Evolutionary conservation across 768 basidiomycete species (phyloP).

Genomic region (Steccherinum ochraceum): DNA sequence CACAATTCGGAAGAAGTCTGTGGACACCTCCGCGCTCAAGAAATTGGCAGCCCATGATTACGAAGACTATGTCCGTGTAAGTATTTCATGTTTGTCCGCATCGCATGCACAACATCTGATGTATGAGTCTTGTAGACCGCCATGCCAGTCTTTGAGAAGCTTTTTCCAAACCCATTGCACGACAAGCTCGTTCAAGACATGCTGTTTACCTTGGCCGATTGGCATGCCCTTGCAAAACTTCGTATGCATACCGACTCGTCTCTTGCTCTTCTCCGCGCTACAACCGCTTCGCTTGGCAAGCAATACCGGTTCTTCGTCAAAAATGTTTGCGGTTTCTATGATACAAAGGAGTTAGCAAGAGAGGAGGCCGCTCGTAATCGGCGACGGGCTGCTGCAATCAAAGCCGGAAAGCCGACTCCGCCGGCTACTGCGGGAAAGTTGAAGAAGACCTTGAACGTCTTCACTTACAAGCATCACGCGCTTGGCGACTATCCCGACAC

Average conservation of each 20-base stretch:
- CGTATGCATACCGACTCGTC: slow-evolving; percentile 26
- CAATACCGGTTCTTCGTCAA: slow-evolving; percentile 20
- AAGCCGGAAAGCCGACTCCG: neutral
- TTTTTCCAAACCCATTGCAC: slow-evolving; percentile 22
- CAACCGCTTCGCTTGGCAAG: slow-evolving; percentile 11
- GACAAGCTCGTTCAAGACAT: slow-evolving; percentile 11
- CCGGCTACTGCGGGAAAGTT: neutral
- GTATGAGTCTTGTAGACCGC: slow-evolving; percentile 26
- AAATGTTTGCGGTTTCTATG: slow-evolving; percentile 19
- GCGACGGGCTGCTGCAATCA: neutral
- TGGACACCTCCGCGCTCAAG: slow-evolving; percentile 13
- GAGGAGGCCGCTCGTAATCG: slow-evolving; percentile 17
- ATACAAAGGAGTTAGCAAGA: slow-evolving; percentile 19
- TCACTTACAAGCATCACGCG: slow-evolving; percentile 29
- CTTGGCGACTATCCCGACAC: slow-evolving; percentile 26
- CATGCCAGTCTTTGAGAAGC: slow-evolving; percentile 33
- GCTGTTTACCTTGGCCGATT: slow-evolving; percentile 14
- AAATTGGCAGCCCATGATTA: slow-evolving; percentile 5
- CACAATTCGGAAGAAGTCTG: slow-evolving; percentile 14
- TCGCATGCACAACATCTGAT: too few species aligned
- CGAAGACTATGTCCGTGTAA: slow-evolving; percentile 16
- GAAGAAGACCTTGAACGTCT: slow-evolving; percentile 21
- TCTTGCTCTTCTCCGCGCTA: slow-evolving; percentile 14
- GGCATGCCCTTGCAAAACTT: slow-evolving; percentile 31
- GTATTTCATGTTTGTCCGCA: too few species aligned